Evolutionary conservation across 495 filamentous ascomycete genomes (phyloP).

Genomic region (Xeromyces bisporus): DNA sequence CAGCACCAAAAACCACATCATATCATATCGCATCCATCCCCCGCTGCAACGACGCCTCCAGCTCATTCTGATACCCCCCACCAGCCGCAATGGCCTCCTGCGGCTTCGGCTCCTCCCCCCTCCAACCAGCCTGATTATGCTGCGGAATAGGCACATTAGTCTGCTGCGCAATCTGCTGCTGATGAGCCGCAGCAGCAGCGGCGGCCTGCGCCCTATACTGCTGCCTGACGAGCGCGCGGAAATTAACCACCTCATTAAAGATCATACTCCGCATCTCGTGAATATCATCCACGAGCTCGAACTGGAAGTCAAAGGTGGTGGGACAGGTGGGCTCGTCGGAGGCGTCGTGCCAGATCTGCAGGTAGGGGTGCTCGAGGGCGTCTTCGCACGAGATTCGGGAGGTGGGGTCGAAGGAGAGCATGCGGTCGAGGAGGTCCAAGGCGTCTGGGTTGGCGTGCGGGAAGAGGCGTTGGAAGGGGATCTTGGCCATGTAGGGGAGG

Average conservation of each 20-base stretch:
- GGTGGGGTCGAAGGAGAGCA: slow-evolving; percentile 93
- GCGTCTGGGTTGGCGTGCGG: slow-evolving; percentile 91
- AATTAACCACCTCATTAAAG: slow-evolving; percentile 72
- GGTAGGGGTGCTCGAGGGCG: slow-evolving; percentile 87
- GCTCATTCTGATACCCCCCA: slow-evolving; percentile 34
- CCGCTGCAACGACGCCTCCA: slow-evolving; percentile 76
- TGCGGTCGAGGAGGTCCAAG: slow-evolving; percentile 81
- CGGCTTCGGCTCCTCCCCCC: slow-evolving; percentile 69
- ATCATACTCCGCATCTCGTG: slow-evolving; percentile 94
- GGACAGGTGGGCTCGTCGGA: slow-evolving; percentile 89
- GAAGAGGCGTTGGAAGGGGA: slow-evolving; percentile 76
- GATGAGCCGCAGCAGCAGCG: slow-evolving; percentile 12
- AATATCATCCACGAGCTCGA: slow-evolving; percentile 89
- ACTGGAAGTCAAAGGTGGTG: slow-evolving; percentile 91
- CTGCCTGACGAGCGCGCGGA: slow-evolving; percentile 58
- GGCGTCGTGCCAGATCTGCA: slow-evolving; percentile 96
- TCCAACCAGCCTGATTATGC: slow-evolving; percentile 49
- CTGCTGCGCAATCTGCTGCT: slow-evolving; percentile 25
- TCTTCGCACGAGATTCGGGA: slow-evolving; percentile 82
- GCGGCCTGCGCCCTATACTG: slow-evolving; percentile 34
- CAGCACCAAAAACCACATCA: not conserved
- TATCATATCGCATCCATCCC: slow-evolving; percentile 45
- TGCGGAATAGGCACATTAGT: slow-evolving; percentile 59
- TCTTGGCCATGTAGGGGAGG: slow-evolving; percentile 88
- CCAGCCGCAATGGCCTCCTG: slow-evolving; percentile 49